Evolutionary conservation across 1,284 basidiomycete species (phyloP).

Genomic region (Amylostereum areolatum): DNA sequence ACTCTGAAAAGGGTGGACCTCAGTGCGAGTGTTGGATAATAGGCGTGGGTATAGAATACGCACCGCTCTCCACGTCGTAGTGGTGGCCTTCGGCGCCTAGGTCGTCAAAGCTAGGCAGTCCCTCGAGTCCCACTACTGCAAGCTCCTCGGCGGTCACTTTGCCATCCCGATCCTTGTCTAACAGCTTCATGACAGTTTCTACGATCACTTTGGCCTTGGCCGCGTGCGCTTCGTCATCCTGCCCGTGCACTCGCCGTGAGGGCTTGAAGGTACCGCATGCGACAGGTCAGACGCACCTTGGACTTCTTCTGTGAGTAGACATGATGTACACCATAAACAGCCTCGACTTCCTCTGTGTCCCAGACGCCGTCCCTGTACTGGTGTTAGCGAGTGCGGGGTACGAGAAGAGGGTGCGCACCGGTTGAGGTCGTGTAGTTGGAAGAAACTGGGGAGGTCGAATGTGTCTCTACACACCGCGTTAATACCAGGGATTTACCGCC

Average conservation of each 20-base stretch:
- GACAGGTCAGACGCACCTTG: conserved; percentile 35
- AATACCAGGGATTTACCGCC: neutral
- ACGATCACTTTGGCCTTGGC: conserved; percentile 84
- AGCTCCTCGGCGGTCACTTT: conserved; percentile 80
- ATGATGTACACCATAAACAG: conserved; percentile 94
- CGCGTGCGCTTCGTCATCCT: conserved; percentile 78
- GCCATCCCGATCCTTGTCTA: conserved; percentile 82
- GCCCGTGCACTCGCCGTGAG: neutral
- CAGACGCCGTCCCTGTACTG: conserved; percentile 58
- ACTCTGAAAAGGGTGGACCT: conserved; percentile 40
- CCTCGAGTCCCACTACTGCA: conserved; percentile 68
- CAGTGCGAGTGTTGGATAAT: too few relatives aligned
- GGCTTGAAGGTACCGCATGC: neutral
- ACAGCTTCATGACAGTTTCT: conserved; percentile 60
- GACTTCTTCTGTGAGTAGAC: conserved; percentile 87
- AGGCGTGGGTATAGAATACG: conserved; percentile 18
- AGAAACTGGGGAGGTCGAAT: conserved; percentile 77
- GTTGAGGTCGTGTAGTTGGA: conserved; percentile 89
- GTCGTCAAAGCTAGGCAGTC: conserved; percentile 82
- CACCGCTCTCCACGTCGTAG: conserved; percentile 85
- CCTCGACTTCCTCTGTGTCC: conserved; percentile 81
- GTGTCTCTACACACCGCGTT: conserved; percentile 47
- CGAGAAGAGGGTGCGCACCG: conserved; percentile 37
- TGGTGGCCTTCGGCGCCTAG: conserved; percentile 91
- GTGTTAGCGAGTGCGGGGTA: neutral